Base-by-base conservation (phyloP, 2,329 filamentous ascomycete species). In the Venturiaceae sp. region DNA sequence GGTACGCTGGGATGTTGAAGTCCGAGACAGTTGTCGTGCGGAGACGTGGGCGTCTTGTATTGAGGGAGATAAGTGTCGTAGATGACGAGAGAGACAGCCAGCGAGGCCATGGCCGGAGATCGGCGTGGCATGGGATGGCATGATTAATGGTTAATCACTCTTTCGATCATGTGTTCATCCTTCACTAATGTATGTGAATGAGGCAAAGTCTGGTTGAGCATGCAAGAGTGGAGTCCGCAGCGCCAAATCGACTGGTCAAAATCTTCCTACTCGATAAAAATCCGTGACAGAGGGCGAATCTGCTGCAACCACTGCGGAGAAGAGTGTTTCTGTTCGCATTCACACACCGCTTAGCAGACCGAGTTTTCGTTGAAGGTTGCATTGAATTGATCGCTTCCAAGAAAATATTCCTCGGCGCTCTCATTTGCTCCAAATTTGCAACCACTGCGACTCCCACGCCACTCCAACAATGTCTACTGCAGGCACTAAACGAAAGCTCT, bases 401-500 rank as follows among this genome's bases (percentile, higher is more conserved):
- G 44, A 47, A 16, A n/a, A 30, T 16, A 30, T 30, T 30, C n/a
- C 44, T 30, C 23, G 44, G 44, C 11, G 44, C n/a, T n/a, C n/a
- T n/a, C n/a, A n/a, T n/a, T n/a, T n/a, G n/a, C n/a, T n/a, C 23
- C 44, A 47, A 7, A 47, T n/a, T 46, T 11, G 14, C 44, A 6
- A 23, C 44, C 7, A 30, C 44, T 47, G 16, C 44, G 44, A 28
- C 44, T 13, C 11, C 44, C 23, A 46, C 26, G 28, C 21, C 11
- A 28, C 41, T 1, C 19, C 23, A 23, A 30, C 16, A 16, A 50
- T 50, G 44, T 30, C 44, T 16, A 50, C 44, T 3, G 2, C 44
- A 8, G 58, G 34, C 7, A 56, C 21, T 9, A 58, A 60, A 19
- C 37, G 50, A 28, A 58, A 60, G 55, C 32, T 11, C 28, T 8